A percentile compares a stretch with the other conserved stretches of the same genome.
These are phyloP conservation scores for Neoboletus subvelutipes DNA, from an alignment of 768 basidiomycete species.

Conservation along the genomic window DNA sequence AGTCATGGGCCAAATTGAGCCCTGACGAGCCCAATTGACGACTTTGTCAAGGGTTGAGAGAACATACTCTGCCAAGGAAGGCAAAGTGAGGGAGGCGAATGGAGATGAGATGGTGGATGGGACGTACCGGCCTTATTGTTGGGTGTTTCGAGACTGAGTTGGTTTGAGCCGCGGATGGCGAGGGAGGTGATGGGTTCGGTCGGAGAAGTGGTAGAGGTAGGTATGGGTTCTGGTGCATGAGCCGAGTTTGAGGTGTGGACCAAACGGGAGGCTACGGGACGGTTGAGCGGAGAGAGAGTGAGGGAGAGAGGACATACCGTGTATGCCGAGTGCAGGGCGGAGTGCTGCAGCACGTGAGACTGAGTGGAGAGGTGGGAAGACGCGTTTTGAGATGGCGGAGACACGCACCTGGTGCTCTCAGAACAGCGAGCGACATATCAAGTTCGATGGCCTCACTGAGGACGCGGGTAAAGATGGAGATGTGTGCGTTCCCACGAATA, in stretches of 20 bases:
- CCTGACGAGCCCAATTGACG: slow-evolving; percentile 95
- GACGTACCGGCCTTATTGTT: slow-evolving; percentile 82
- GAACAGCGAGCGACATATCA: slow-evolving; percentile 44
- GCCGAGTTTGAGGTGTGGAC: slow-evolving; percentile 53
- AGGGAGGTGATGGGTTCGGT: slow-evolving; percentile 63
- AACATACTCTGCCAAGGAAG: slow-evolving; percentile 74
- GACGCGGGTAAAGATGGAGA: not conserved
- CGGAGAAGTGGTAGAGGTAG: slow-evolving; percentile 44
- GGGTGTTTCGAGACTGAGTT: slow-evolving; percentile 83
- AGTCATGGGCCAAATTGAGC: slow-evolving; percentile 99
- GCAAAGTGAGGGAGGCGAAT: not conserved
- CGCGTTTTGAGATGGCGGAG: slow-evolving; percentile 31
- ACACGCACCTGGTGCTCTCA: slow-evolving; percentile 37
- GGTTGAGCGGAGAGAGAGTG: slow-evolving; percentile 11
- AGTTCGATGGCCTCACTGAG: not conserved
- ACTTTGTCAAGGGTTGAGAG: slow-evolving; percentile 95
- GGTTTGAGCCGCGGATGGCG: slow-evolving; percentile 79
- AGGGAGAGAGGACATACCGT: slow-evolving; percentile 33
- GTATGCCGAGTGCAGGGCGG: slow-evolving; percentile 44
- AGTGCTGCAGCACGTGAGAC: slow-evolving; percentile 41
- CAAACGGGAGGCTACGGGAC: slow-evolving; percentile 46
- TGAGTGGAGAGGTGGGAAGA: slow-evolving; percentile 18
- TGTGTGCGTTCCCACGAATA: slow-evolving; percentile 5
- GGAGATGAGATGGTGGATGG: not conserved
- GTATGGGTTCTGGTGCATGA: slow-evolving; percentile 39